Conservation (phyloP, 345 rosid genomes). For the Bruguiera sexangula region DNA sequence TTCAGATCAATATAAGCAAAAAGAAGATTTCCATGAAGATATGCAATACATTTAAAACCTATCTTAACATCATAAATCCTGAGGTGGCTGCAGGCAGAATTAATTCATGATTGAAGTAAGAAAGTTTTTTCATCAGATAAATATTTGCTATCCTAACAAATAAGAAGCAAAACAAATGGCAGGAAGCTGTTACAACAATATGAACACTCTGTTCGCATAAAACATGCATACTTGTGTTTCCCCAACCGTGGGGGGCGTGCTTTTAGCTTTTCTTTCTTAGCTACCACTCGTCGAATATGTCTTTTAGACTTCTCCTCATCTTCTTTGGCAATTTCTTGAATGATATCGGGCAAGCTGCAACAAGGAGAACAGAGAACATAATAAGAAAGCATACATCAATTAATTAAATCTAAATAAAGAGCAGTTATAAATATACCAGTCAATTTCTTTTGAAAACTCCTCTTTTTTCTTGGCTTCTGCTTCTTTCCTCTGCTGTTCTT, state of each 20-base stretch:
- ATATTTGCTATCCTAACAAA: neutral
- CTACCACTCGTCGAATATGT: slow-evolving; percentile 48
- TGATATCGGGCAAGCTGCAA: slow-evolving; percentile 61
- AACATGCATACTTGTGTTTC: slow-evolving; percentile 69
- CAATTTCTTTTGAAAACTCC: slow-evolving; percentile 61
- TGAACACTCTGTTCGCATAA: neutral
- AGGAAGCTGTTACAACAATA: neutral
- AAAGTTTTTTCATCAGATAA: no score
- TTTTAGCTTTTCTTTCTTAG: slow-evolving; percentile 73
- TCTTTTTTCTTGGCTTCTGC: slow-evolving; percentile 47
- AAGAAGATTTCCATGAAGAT: neutral
- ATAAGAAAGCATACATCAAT: slow-evolving; percentile 11
- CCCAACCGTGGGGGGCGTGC: slow-evolving; percentile 85
- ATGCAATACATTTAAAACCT: neutral
- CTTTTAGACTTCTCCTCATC: slow-evolving; percentile 69
- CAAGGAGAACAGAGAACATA: slow-evolving; percentile 3
- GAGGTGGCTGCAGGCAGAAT: no score
- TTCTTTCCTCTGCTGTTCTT: slow-evolving; percentile 47
- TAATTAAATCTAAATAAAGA: neutral
- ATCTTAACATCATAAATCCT: no score
- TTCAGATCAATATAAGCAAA: neutral
- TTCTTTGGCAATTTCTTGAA: slow-evolving; percentile 75
- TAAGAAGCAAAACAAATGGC: neutral
- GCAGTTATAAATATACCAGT: slow-evolving; percentile 37
- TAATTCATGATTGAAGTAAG: no score